These are phyloP conservation scores for Panaeolus papilionaceus DNA, from an alignment of 768 basidiomycete species.

Conservation along the genomic window DNA sequence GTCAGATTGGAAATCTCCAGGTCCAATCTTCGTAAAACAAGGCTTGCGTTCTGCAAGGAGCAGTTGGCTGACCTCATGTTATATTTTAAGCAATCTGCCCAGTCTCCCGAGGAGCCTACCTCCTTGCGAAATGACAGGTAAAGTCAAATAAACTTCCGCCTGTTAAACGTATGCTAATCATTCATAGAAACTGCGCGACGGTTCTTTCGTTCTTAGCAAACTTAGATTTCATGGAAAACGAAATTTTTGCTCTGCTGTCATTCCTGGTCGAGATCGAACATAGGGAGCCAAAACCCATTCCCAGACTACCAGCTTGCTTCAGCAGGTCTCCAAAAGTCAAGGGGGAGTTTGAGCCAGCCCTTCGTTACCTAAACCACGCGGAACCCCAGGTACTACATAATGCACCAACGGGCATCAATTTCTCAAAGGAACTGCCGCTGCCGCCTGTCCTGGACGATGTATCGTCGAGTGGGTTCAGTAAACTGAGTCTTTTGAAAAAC, in stretches of 20 bases:
- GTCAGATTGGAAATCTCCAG: conserved; percentile 20
- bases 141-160: not conserved
- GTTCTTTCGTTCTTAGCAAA: conserved; percentile 18
- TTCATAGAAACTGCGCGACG: conserved; percentile 1
- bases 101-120: conserved; percentile 1
- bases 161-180: not conserved
- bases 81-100: conserved; percentile 11
- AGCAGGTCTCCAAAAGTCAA: not conserved
- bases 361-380: conserved; percentile 14
- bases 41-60: conserved; percentile 11
- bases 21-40: conserved; percentile 17
- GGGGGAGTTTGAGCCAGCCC: conserved; percentile 3
- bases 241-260: conserved; percentile 13
- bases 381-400: conserved; percentile 1
- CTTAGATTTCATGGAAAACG: conserved; percentile 17
- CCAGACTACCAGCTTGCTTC: conserved; percentile 16
- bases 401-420: conserved; percentile 15
- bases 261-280: conserved; percentile 19
- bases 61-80: conserved; percentile 6
- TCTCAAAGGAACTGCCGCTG: not conserved
- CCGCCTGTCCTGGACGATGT: not conserved
- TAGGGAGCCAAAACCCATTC: conserved; percentile 18
- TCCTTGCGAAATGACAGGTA: conserved; percentile 13
- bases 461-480: conserved; percentile 8
- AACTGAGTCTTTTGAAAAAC: not conserved